A percentile compares a stretch with the other conserved stretches of the same genome.
Evolutionary conservation across 805 yeast genomes (phyloP).

Genomic region (Ogataea corticis): DNA sequence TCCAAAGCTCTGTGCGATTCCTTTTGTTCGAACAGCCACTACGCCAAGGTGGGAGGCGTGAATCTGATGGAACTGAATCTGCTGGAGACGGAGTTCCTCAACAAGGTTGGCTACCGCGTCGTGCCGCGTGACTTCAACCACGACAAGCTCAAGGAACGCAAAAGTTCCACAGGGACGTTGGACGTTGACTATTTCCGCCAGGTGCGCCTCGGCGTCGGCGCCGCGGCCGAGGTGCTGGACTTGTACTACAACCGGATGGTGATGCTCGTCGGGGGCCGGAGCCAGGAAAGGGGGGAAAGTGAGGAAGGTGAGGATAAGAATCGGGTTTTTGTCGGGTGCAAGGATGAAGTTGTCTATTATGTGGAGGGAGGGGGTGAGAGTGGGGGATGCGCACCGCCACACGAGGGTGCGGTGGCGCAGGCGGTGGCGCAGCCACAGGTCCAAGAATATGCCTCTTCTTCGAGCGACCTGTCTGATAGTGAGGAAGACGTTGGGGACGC

Average conservation of each 20-base stretch:
- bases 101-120: slow-evolving; percentile 75
- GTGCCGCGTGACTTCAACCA: slow-evolving; percentile 53
- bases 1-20: slow-evolving; percentile 91
- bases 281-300: slow-evolving; percentile 1
- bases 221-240: slow-evolving; percentile 43
- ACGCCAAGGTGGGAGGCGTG: slow-evolving; percentile 95
- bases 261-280: slow-evolving; percentile 44
- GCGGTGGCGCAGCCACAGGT: too few relatives aligned
- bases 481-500: background rate
- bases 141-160: slow-evolving; percentile 29
- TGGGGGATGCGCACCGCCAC: background rate
- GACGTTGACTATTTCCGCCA: slow-evolving; percentile 34
- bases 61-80: slow-evolving; percentile 80
- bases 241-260: slow-evolving; percentile 52
- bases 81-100: slow-evolving; percentile 83
- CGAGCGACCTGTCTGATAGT: background rate
- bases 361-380: slow-evolving; percentile 1
- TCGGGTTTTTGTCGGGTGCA: slow-evolving; percentile 32
- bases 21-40: slow-evolving; percentile 89
- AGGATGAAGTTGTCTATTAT: slow-evolving; percentile 27
- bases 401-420: background rate
- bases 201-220: slow-evolving; percentile 30
- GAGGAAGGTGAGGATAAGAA: slow-evolving; percentile 10
- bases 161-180: slow-evolving; percentile 26
- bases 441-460: too few relatives aligned